Base-by-base conservation (phyloP, 345 rosid genomes). In the Boechera divaricarpa region DNA sequence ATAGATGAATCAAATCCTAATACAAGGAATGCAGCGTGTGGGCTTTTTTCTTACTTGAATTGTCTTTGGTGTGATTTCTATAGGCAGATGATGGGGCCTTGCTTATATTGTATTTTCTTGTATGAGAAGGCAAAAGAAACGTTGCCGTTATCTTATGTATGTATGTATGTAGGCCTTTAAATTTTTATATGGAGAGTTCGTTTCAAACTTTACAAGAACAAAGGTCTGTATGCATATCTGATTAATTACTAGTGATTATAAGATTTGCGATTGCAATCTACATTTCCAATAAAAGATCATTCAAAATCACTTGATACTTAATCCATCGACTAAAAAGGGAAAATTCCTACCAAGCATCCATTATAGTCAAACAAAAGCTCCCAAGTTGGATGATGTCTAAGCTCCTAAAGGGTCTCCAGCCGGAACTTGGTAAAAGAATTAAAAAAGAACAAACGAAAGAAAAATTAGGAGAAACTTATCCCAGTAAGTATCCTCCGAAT, bases 41-140 rank as follows among this genome's bases (percentile, higher is more conserved):
- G 12, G 24, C 6, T 51, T 24, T 42, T n/a, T 13, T 36, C 5
- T 10, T n/a, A n/a, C 26, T 18, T 29, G 10, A 31, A 28, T 42
- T 42, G 38, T 68, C 56, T 68, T 62, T 77, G 75, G 75, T 76
- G 57, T 77, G 72, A 64, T 10, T 32, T 54, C 44, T 53, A 47
- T 47, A 61, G 10, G 39, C 51, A 9, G 15, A 60, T 48, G 41
- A 21, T 28, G 12, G 6, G 69, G 12, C 35, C 58, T 72, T 73
- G 62, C 70, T 60, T 52, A 52, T 52, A 61, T 62, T 13, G n/a
- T 61, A 32, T 69, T 69, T 60, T 69, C 80, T 63, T 77, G 71
- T 29, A 55, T 36, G 65, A 77, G 53, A 70, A 70, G 76, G 80
- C 76, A 77, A 54, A 53, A 24, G 70, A 63, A 62, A 69, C 63